phyloP scores from a whole-genome alignment of 2,329 filamentous ascomycete genomes.

The Fusarium heterosporum region DNA sequence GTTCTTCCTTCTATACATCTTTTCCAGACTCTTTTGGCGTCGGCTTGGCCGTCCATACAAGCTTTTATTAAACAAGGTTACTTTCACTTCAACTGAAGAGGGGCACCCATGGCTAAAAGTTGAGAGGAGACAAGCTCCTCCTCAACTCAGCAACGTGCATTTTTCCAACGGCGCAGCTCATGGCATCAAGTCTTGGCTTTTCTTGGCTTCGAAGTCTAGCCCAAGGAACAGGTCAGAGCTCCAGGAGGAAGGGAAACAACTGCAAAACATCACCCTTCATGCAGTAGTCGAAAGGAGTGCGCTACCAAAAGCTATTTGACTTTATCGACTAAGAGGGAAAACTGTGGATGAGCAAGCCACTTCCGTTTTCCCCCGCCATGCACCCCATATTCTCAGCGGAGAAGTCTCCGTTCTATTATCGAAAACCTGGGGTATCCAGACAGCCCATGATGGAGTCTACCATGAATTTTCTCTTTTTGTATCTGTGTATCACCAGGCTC shows the following conservation, averaged over 20 bases:
- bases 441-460: slow-evolving; percentile 16
- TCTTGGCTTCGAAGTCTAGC: slow-evolving; percentile 1
- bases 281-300: background rate
- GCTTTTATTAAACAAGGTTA: slow-evolving; percentile 38
- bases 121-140: slow-evolving; percentile 35
- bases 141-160: slow-evolving; percentile 24
- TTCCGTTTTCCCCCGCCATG: slow-evolving; percentile 35
- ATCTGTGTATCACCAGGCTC: slow-evolving; percentile 15
- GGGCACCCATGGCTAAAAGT: slow-evolving; percentile 22
- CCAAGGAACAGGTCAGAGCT: background rate
- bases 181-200: slow-evolving; percentile 9
- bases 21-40: slow-evolving; percentile 24
- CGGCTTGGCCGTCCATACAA: slow-evolving; percentile 34
- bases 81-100: slow-evolving; percentile 16
- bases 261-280: slow-evolving; percentile 1
- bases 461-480: background rate
- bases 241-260: background rate
- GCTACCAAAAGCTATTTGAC: background rate
- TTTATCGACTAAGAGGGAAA: background rate
- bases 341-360: slow-evolving; percentile 26
- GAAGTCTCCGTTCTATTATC: slow-evolving; percentile 7
- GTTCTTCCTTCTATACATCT: slow-evolving; percentile 31
- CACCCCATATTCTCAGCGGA: slow-evolving; percentile 41
- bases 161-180: slow-evolving; percentile 23
- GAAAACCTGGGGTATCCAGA: slow-evolving; percentile 6